A percentile compares a stretch with the other conserved stretches of the same genome.
Evolutionary conservation across 306 rosid genomes (phyloP).

Genomic region (Inga laurina): DNA sequence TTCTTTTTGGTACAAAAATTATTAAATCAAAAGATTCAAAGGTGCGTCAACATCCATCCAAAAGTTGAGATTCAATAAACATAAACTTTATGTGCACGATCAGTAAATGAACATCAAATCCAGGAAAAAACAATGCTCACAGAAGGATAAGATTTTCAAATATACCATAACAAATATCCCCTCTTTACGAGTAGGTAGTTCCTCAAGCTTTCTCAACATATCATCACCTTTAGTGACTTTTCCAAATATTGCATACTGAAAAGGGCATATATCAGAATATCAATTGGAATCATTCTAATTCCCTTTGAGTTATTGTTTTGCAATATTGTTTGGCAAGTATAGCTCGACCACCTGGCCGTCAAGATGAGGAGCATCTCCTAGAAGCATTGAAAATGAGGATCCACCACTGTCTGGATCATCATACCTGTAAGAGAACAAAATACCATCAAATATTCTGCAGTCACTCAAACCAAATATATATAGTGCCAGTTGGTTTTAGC

Average conservation of each 20-base stretch:
- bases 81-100: constrained; percentile 14
- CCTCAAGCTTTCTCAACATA: constrained; percentile 77
- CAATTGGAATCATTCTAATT: constrained; percentile 30
- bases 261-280: constrained; percentile 34
- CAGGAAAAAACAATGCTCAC: constrained; percentile 10
- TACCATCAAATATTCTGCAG: background rate
- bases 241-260: constrained; percentile 95
- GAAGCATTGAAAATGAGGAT: constrained; percentile 90
- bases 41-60: background rate
- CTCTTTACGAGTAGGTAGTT: constrained; percentile 84
- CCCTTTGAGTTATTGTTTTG: constrained; percentile 19
- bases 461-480: constrained; percentile 25
- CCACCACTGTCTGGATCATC: constrained; percentile 82
- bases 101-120: constrained; percentile 26
- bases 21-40: background rate
- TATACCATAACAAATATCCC: constrained; percentile 94
- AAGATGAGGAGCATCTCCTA: constrained; percentile 93
- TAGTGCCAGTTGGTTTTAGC: too few species aligned
- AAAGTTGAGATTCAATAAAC: background rate
- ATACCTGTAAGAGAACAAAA: constrained; percentile 47
- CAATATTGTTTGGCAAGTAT: constrained; percentile 22
- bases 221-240: constrained; percentile 88
- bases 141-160: constrained; percentile 31
- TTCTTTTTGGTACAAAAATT: background rate
- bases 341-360: constrained; percentile 63